Conservation (phyloP, 2,329 filamentous ascomycete species). For the Hypoxylon sp. region DNA sequence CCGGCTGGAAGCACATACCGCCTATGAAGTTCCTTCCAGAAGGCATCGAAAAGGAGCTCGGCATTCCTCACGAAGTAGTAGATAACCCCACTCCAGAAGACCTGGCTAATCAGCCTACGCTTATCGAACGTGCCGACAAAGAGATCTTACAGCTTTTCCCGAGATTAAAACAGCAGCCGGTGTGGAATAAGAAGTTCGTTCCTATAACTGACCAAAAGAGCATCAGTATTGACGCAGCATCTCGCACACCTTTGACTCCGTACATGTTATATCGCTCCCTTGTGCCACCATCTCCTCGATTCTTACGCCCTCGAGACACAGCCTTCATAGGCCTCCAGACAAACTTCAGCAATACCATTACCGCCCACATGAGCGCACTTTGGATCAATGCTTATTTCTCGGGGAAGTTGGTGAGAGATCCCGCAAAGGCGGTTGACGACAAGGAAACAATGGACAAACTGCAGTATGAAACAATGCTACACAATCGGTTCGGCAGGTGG, state of each 20-base stretch:
- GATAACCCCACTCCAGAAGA: slow-evolving; percentile 50
- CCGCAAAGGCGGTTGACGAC: slow-evolving; percentile 40
- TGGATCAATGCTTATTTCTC: slow-evolving; percentile 72
- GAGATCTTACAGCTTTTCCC: slow-evolving; percentile 66
- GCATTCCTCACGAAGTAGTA: slow-evolving; percentile 58
- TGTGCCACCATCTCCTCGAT: slow-evolving; percentile 57
- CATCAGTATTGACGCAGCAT: slow-evolving; percentile 38
- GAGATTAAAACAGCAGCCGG: slow-evolving; percentile 60
- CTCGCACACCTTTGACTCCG: slow-evolving; percentile 46
- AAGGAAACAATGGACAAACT: slow-evolving; percentile 59
- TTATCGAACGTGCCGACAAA: slow-evolving; percentile 60
- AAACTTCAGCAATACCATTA: slow-evolving; percentile 61
- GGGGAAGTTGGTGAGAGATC: slow-evolving; percentile 47
- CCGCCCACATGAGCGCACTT: slow-evolving; percentile 64
- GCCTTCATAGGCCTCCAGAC: slow-evolving; percentile 65
- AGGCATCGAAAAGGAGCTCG: slow-evolving; percentile 61
- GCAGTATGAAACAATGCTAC: slow-evolving; percentile 70
- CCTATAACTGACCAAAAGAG: slow-evolving; percentile 57
- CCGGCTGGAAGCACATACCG: slow-evolving; percentile 67
- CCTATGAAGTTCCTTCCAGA: slow-evolving; percentile 62
- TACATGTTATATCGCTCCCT: slow-evolving; percentile 65
- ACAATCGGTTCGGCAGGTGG: slow-evolving; percentile 78
- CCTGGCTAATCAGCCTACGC: slow-evolving; percentile 55
- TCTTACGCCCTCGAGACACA: slow-evolving; percentile 59
- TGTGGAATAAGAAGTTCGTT: slow-evolving; percentile 60